A percentile compares a stretch with the other conserved stretches of the same genome.
phyloP scores from a whole-genome alignment of 352 stramenopile species.

The Aphanomyces cochlioides region DNA sequence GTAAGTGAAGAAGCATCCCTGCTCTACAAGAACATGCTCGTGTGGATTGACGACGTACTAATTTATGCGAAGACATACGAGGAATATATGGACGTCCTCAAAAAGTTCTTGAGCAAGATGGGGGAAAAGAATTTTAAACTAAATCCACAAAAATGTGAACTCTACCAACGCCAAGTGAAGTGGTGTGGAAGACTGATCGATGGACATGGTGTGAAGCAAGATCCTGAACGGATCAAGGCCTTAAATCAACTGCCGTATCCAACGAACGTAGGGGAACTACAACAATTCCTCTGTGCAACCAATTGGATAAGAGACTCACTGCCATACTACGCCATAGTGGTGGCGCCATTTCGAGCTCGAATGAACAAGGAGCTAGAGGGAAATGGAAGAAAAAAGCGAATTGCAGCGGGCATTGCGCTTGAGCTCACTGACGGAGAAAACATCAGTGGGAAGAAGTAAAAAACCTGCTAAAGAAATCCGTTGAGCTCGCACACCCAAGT shows the following conservation, averaged over 20 bases:
- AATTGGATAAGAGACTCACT: conserved; percentile 17
- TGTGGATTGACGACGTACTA: conserved; percentile 41
- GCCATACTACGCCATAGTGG: neutral
- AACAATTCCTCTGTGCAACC: conserved; percentile 18
- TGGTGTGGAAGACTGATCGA: conserved; percentile 28
- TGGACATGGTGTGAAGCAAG: conserved; percentile 9
- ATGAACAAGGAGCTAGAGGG: neutral
- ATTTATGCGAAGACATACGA: conserved; percentile 33
- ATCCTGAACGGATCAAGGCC: conserved; percentile 20
- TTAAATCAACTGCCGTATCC: conserved; percentile 26
- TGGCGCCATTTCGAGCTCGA: neutral
- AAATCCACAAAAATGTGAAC: conserved; percentile 30
- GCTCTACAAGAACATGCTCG: conserved; percentile 33
- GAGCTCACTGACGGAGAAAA: neutral
- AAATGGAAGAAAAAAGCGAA: neutral
- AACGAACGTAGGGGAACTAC: conserved; percentile 25
- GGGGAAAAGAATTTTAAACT: conserved; percentile 33
- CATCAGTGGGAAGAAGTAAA: neutral
- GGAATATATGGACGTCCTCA: conserved; percentile 32
- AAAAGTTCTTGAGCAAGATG: conserved; percentile 32
- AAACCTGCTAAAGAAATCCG: neutral
- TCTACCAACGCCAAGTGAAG: conserved; percentile 30
- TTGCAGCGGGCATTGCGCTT: neutral
- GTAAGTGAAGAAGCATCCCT: conserved; percentile 10
- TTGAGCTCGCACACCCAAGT: neutral